Conservation (phyloP, 768 basidiomycete genomes). For the Lactifluus rugatus region DNA sequence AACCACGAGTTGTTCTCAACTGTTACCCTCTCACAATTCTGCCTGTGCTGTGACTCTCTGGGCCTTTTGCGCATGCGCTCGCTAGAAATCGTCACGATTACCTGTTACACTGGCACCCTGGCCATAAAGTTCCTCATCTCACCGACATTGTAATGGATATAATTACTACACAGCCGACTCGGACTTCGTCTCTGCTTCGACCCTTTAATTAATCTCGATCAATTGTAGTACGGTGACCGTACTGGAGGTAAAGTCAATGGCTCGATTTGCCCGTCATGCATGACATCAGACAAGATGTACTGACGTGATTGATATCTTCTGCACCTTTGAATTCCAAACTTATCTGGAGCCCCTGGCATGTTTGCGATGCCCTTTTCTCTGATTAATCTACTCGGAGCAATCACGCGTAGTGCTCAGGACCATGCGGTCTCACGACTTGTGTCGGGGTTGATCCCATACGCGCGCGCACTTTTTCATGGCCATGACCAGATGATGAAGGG, state of each 20-base stretch:
- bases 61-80: neutral
- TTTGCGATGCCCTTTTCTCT: neutral
- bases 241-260: neutral
- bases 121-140: neutral
- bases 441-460: neutral
- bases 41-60: neutral
- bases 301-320: neutral
- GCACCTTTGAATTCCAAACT: slow-evolving; percentile 7
- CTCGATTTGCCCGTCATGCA: neutral
- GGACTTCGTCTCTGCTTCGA: neutral
- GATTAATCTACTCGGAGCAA: neutral
- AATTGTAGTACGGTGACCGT: neutral
- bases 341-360: neutral
- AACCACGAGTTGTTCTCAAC: neutral
- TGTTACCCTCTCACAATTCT: neutral
- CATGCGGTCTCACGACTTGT: neutral
- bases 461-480: neutral
- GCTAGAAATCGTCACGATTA: neutral
- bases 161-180: neutral
- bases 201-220: neutral
- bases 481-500: neutral
- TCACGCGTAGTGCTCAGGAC: neutral
- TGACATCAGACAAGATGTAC: slow-evolving; percentile 8
- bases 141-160: neutral
- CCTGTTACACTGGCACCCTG: neutral